Base-by-base conservation (phyloP, 805 yeast genomes). In the Wickerhamiella hasegawae region DNA sequence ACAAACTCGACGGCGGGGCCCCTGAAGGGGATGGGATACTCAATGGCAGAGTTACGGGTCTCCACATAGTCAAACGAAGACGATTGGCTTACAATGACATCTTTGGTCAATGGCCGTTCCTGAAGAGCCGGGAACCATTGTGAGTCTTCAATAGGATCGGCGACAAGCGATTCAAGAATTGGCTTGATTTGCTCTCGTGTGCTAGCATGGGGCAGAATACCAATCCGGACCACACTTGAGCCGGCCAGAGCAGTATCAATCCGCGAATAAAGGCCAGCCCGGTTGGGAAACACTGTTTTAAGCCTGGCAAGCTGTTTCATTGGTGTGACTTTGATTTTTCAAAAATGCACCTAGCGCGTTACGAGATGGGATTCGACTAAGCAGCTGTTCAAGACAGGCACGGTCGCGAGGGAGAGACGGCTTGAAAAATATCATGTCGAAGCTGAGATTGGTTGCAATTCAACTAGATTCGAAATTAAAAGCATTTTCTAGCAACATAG, bases 81-180 rank as follows among this genome's bases (percentile, higher is more conserved):
- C 19, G 49, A 38, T 35, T 49, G 54, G 14, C 36, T 37, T 5
- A 56, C 45, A n/a, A 54, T 30, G 1, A 46, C 41, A 34, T 54
- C 58, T 38, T 57, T 57, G n/a, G 55, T 36, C 20, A 53, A 42
- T 4, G 53, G 43, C 22, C 60, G 39, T 12, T 42, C 37, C 26
- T 35, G 39, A 19, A 55, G 40, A 3, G 45, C 43, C 17, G 42
- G 38, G 35, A 40, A 44, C 61, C 61, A 57, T 22, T 42, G 45
- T 27, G 52, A 49, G 12, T 48, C 42, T 11, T 52, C 54, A 10
- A 57, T 40, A 6, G 60, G 60, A 26, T 57, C 61, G 3, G 51
- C 49, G 19, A 57, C 42, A 16, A 54, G 37, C 17, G 51, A 45
- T 18, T 54, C 53, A 21, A 55, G 47, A 5, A 54, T 43, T 5